Base-by-base conservation (phyloP, 2,329 filamentous ascomycete genomes). In the Botrytis byssoidea region DNA sequence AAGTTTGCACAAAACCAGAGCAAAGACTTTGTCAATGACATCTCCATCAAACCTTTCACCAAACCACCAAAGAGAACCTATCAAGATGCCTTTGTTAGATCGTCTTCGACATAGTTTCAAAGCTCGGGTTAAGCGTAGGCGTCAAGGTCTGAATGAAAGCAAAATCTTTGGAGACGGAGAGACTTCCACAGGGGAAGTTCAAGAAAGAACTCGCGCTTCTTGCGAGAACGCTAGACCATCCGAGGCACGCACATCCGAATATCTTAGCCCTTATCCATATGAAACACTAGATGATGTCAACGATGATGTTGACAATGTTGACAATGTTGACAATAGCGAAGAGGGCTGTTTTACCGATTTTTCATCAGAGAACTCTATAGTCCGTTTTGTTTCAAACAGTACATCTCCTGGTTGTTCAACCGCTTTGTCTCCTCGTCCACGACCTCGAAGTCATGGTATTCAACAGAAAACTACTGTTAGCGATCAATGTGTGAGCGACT, bases 381-480 rank as follows among this genome's bases (percentile, higher is more conserved):
- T 8, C 2, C 44, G 25, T 29, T 22, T 1, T n/a, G 4, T 7
- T n/a, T 40, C 44, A 9, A 29, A 8, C 14, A 9, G 2, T 18
- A 40, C 10, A 14, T 5, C 48, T n/a, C 25, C 25, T 51, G 25
- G 48, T 16, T n/a, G 10, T n/a, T n/a, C 25, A 51, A 51, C 25
- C 12, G 48, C 48, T 14, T 51, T 51, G 32, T 25, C 29, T 51
- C 12, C 12, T 67, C 32, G 22, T n/a, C 44, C 18, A 8, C 29
- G 1, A n/a, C 8, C 14, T 10, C 1, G 7, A 1, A 9, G 22
- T 40, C 2, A 7, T 40, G 4, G 1, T 20, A 3, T 1, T 37
- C 32, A 9, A 20, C 32, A 48, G 48, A 10, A 6, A 22, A 22
- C 3, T 29, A 7, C 8, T 14, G 22, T 40, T 10, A 16, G 7